These are phyloP conservation scores for Microsporum audouinii DNA, from an alignment of 2,329 filamentous ascomycete genomes.

Conservation along the genomic window DNA sequence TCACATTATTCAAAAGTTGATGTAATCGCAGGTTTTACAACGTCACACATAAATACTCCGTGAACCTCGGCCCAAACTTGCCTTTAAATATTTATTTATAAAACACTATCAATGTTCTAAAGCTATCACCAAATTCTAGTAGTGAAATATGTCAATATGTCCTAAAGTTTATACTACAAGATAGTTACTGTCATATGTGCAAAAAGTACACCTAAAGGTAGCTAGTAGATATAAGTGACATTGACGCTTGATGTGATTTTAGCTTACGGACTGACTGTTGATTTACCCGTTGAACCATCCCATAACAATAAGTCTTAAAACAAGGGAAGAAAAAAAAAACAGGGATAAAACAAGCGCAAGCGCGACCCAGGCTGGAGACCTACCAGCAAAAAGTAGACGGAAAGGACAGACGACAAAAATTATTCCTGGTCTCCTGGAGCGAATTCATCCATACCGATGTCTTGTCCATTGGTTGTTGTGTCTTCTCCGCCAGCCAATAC, in stretches of 20 bases:
- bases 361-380: background rate
- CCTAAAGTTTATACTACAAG: too few species aligned
- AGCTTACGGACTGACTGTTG: background rate
- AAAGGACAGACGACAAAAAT: background rate
- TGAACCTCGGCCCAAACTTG: background rate
- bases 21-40: background rate
- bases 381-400: background rate
- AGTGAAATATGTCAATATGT: too few species aligned
- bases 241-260: background rate
- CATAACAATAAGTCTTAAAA: background rate
- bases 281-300: background rate
- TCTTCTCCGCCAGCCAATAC: conserved; percentile 46
- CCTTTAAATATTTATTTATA: too few species aligned
- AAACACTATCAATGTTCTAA: too few species aligned
- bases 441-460: conserved; percentile 16
- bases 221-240: background rate
- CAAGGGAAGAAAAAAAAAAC: background rate
- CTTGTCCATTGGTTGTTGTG: conserved; percentile 9
- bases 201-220: background rate
- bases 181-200: background rate
- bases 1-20: background rate
- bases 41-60: background rate
- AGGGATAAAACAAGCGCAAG: background rate
- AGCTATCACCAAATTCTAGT: too few species aligned
- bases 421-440: conserved; percentile 12